Base-by-base conservation (phyloP, 202 grass and related monocot species). In the Alloteropsis angusta region DNA sequence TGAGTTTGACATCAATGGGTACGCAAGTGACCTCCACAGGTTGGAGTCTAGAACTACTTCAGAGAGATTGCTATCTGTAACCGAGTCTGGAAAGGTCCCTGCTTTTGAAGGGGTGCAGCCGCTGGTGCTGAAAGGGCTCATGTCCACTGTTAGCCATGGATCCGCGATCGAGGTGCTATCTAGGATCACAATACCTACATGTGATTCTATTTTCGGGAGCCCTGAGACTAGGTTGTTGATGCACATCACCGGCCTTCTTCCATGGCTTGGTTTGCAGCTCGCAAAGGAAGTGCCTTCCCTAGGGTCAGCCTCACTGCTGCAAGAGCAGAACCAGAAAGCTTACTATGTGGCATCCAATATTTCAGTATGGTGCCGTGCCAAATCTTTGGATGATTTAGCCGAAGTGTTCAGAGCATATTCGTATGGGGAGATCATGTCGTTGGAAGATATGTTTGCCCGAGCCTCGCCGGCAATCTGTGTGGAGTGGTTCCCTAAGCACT, bases 221-320 rank as follows among this genome's bases (percentile, higher is more conserved):
- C 81, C 89, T 18, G 95, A 97, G 76, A 94, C 95, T 72, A 91
- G 95, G 43, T 80, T 97, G 34, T 88, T 97, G 75, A 97, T 97
- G 95, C 95, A 97, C 65, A 92, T 94, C 54, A 98, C 82, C 21
- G 95, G 95, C 68, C 89, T 98, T 22, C 85, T 98, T 61, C 95
- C 95, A 65, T 98, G 95, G 95, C 95, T 98, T 0, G 95, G 91
- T n/a, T 75, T 98, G 66, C 95, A 98, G 75, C 91, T 98, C 74
- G 59, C 73, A 1, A 90, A 65, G 38, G 91, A 93, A 47, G 38
- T 66, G 45, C 64, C 73, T 74, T 74, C 79, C 64, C 32, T 87
- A 0, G 87, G 83, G 28, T 74, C 80, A 39, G 55, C 75, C 46
- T 88, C 83, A 1, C 88, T 87, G 23, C 52, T 90, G 18, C 91